phyloP scores from a whole-genome alignment of 495 filamentous ascomycete genomes.

The Xanthoparmelia taractica region DNA sequence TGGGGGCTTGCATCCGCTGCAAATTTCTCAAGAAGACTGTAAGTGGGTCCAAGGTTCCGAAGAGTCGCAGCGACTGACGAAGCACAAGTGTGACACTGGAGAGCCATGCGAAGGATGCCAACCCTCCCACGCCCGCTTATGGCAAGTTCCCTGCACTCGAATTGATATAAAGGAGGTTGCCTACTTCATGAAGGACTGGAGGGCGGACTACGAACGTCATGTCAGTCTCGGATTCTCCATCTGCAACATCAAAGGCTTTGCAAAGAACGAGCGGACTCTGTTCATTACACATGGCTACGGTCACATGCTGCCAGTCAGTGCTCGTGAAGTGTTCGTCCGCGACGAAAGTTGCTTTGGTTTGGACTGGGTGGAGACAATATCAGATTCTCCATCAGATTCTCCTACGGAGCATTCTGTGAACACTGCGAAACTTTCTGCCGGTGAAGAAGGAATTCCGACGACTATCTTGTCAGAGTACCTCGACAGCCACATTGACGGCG shows the following conservation, averaged over 20 bases:
- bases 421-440: conserved; percentile 77
- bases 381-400: conserved; percentile 58
- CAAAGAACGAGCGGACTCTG: conserved; percentile 65
- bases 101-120: conserved; percentile 90
- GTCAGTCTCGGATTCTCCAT: conserved; percentile 77
- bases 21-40: conserved; percentile 95
- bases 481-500: conserved; percentile 81
- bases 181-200: conserved; percentile 98
- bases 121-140: conserved; percentile 82
- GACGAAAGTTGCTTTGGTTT: conserved; percentile 88
- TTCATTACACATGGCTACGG: conserved; percentile 89
- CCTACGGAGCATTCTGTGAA: conserved; percentile 73
- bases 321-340: conserved; percentile 81
- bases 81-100: conserved; percentile 68
- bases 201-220: conserved; percentile 86
- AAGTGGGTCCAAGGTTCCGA: conserved; percentile 20
- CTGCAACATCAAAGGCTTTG: conserved; percentile 89
- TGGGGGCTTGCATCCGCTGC: conserved; percentile 87
- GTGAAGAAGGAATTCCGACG: conserved; percentile 71
- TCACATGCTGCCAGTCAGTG: conserved; percentile 76
- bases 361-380: conserved; percentile 77
- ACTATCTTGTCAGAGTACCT: conserved; percentile 76
- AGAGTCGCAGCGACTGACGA: background rate
- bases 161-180: conserved; percentile 96
- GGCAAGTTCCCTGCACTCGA: conserved; percentile 91